A percentile compares a stretch with the other conserved stretches of the same genome.
phyloP scores from a whole-genome alignment of 2,329 filamentous ascomycete species.

The Alternaria triticina region DNA sequence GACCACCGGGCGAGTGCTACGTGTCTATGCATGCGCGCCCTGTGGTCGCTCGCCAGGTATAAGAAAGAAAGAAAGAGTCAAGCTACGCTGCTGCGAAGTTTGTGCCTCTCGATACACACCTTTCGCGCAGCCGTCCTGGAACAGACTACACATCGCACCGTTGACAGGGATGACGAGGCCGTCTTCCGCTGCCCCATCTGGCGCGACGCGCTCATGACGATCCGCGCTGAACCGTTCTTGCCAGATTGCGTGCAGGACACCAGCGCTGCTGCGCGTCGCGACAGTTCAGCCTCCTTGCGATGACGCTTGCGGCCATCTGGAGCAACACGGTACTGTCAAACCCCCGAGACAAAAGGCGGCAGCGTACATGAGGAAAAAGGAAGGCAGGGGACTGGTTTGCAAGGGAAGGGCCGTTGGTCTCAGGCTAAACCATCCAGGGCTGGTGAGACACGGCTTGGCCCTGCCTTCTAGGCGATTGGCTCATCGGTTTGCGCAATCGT shows the following conservation, averaged over 20 bases:
- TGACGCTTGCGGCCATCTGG: background rate
- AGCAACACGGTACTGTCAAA: conserved; percentile 1
- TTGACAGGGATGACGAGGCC: conserved; percentile 18
- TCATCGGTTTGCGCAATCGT: conserved; percentile 16
- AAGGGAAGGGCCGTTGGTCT: conserved; percentile 14
- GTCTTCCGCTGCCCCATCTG: conserved; percentile 17
- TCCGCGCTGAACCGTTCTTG: conserved; percentile 17
- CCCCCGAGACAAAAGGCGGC: conserved; percentile 1
- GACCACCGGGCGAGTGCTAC: conserved; percentile 13
- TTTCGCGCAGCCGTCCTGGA: conserved; percentile 7
- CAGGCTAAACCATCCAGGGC: conserved; percentile 12
- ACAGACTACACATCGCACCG: conserved; percentile 12
- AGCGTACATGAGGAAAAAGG: conserved; percentile 3
- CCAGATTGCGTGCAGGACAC: conserved; percentile 2
- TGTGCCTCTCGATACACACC: conserved; percentile 7
- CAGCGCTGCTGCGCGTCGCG: background rate
- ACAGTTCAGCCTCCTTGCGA: background rate
- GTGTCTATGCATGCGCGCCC: conserved; percentile 22
- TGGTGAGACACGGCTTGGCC: conserved; percentile 16
- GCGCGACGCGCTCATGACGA: conserved; percentile 14
- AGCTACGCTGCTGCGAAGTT: conserved; percentile 9
- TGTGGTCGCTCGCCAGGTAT: conserved; percentile 2
- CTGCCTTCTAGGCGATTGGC: conserved; percentile 10
- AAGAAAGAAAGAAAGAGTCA: background rate
- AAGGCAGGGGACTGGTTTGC: conserved; percentile 9